These are phyloP conservation scores for Penicillium sp. DNA, from an alignment of 2,329 filamentous ascomycete genomes.

Conservation along the genomic window DNA sequence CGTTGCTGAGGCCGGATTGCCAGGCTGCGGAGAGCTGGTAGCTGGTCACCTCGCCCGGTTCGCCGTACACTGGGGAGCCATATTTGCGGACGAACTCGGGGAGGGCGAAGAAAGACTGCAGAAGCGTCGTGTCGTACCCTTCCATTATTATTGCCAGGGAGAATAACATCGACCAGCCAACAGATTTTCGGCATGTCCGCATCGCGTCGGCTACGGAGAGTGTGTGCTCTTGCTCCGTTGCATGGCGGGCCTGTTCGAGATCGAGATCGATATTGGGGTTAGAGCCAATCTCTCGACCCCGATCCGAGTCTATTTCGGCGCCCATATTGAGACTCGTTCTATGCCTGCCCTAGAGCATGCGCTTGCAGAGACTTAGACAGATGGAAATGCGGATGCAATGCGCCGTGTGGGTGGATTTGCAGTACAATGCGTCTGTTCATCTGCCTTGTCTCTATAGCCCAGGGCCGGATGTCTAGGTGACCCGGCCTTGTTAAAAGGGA, in stretches of 20 bases:
- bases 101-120: conserved; percentile 37
- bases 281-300: neutral
- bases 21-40: conserved; percentile 34
- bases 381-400: neutral
- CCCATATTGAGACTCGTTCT: neutral
- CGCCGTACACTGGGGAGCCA: conserved; percentile 16
- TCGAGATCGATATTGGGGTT: neutral
- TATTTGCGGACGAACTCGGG: conserved; percentile 32
- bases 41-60: conserved; percentile 6
- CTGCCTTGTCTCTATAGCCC: conserved; percentile 3
- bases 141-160: conserved; percentile 32
- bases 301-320: neutral
- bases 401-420: neutral
- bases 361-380: neutral
- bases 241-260: conserved; percentile 9
- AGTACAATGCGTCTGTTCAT: neutral
- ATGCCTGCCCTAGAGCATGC: neutral
- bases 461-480: neutral
- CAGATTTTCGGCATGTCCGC: conserved; percentile 24
- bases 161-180: conserved; percentile 29
- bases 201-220: neutral
- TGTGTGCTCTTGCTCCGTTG: conserved; percentile 11
- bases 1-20: conserved; percentile 35
- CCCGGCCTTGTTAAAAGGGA: conserved; percentile 1
- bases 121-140: conserved; percentile 34